Evolutionary conservation across 441 rosid species (phyloP).

Genomic region (Lepidium campestre): DNA sequence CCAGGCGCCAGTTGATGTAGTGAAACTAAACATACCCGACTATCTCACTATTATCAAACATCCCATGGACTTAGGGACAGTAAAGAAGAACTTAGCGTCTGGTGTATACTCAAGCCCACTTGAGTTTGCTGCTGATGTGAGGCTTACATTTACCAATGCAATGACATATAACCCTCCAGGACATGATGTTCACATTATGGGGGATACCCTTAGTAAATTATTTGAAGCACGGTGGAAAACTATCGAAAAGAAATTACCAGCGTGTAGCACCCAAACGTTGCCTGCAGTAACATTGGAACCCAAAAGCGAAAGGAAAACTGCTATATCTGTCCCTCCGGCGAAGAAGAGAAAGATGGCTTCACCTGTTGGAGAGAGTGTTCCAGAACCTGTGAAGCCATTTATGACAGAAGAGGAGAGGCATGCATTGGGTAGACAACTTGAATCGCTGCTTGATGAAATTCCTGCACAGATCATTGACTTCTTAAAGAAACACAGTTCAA

Average conservation of each 20-base stretch:
- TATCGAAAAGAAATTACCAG: conserved; percentile 48
- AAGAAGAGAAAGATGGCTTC: conserved; percentile 56
- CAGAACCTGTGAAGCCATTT: conserved; percentile 36
- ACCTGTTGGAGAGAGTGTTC: conserved; percentile 31
- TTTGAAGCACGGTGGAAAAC: conserved; percentile 63
- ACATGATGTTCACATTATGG: conserved; percentile 63
- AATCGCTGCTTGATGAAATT: conserved; percentile 49
- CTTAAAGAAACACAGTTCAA: conserved; percentile 57
- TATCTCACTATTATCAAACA: conserved; percentile 55
- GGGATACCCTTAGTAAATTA: conserved; percentile 46
- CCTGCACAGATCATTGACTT: conserved; percentile 58
- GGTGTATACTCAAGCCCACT: conserved; percentile 49
- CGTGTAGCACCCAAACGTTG: conserved; percentile 26
- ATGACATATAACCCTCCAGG: conserved; percentile 72
- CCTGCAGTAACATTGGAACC: conserved; percentile 34
- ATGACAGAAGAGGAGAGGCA: conserved; percentile 59
- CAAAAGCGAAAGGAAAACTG: conserved; percentile 27
- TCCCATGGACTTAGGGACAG: conserved; percentile 69
- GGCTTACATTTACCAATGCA: conserved; percentile 61
- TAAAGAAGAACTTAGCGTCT: conserved; percentile 40
- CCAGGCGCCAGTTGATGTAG: conserved; percentile 57
- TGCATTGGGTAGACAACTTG: conserved; percentile 46
- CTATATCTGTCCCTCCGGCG: conserved; percentile 37
- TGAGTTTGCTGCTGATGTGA: conserved; percentile 59
- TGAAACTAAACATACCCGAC: conserved; percentile 56